Percentiles rank a stretch among this genome's conserved stretches.
phyloP scores from a whole-genome alignment of 1,284 basidiomycete genomes.

The Tilletia caries region DNA sequence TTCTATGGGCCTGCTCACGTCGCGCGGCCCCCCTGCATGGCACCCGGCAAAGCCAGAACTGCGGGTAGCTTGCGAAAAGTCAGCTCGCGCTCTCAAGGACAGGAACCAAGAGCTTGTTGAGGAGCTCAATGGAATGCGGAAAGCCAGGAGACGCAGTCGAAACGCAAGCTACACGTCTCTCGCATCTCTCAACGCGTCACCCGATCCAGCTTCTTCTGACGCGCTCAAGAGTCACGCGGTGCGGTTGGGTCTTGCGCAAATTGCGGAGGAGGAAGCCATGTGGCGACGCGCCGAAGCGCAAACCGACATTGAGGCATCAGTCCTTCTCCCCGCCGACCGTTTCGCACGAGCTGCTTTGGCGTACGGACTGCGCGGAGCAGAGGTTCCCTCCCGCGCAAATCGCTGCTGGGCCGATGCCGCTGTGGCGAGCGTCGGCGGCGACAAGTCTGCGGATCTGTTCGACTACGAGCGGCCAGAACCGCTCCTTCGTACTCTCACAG shows the following conservation, averaged over 20 bases:
- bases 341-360: slow-evolving; percentile 41
- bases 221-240: background rate
- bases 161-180: background rate
- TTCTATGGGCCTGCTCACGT: slow-evolving; percentile 82
- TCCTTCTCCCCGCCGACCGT: background rate
- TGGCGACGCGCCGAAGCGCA: slow-evolving; percentile 8
- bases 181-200: background rate
- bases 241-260: background rate
- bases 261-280: slow-evolving; percentile 1
- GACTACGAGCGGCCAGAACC: slow-evolving; percentile 14
- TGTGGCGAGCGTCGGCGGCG: background rate
- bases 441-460: background rate
- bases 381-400: slow-evolving; percentile 15
- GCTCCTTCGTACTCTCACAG: slow-evolving; percentile 41
- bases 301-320: background rate
- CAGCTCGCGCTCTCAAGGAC: slow-evolving; percentile 20
- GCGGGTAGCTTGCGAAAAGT: slow-evolving; percentile 54
- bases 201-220: background rate
- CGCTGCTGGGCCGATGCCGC: background rate
- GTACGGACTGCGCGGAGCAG: slow-evolving; percentile 39
- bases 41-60: slow-evolving; percentile 72
- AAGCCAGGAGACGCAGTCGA: slow-evolving; percentile 19
- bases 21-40: slow-evolving; percentile 68
- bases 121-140: slow-evolving; percentile 8
- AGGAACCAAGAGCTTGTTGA: background rate